Evolutionary conservation across 2,329 filamentous ascomycete genomes (phyloP), one percentile per base, ranked within the genome.

Genomic region (Myriosclerotinia curreyana): DNA sequence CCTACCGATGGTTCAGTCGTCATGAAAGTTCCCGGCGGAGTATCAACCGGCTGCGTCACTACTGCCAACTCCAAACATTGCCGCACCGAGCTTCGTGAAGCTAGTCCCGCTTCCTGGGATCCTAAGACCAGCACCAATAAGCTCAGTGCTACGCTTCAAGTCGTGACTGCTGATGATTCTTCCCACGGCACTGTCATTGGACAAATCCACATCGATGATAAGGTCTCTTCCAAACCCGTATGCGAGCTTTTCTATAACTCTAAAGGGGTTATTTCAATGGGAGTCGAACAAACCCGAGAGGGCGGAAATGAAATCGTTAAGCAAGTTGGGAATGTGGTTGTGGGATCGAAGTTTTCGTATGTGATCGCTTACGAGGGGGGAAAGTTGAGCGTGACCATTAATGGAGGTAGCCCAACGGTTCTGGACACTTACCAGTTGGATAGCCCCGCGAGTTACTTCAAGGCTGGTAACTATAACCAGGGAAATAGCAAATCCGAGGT

Each of bases 1-100:
- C 62, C 62, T 20, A 65, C 66, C 9, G 71, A 74, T 54, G 76
- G 75, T n/a, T 69, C 73, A 4, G 65, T 79, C 1, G 75, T 78
- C 28, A 75, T 78, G 72, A 77, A 75, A 69, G 77, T 79, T 1
- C 76, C 77, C 1, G 76, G 76, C 11, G 74, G 74, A 12, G 66
- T 67, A 20, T 69, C 62, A 38, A 68, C 74, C 1, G 70, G 68
- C 9, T 79, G 77, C 65, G 76, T 78, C 9, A 78, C 73, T 2
- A 79, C 78, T 0, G 66, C 73, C 1, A 74, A 77, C 70, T 78
- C 76, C 69, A 64, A 75, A 53, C 77, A 79, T 67, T 79, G 78
- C 68, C 77, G 77, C 36, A 78, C 76, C 12, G 78, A 79, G 68
- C 70, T 80, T 15, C 76, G 77, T 22, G 78, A 80, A 70, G 64